A percentile compares a stretch with the other conserved stretches of the same genome.
Evolutionary conservation across 768 basidiomycete species (phyloP).

Genomic region (Crassisporium funariophilum): DNA sequence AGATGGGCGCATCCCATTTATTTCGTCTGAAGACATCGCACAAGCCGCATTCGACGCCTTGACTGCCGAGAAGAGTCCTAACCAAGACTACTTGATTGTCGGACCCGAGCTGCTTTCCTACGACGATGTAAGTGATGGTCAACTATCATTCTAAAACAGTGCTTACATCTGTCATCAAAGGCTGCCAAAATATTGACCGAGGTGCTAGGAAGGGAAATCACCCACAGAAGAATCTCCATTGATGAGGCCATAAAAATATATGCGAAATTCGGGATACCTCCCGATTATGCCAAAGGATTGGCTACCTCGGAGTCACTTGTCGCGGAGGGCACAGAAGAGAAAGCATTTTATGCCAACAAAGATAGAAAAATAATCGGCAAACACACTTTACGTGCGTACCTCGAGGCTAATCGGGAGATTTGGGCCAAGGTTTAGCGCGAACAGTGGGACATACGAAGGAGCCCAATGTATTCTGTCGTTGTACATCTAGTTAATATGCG

Average conservation of each 20-base stretch:
- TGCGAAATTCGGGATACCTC: conserved; percentile 3
- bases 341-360: conserved; percentile 12
- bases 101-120: background rate
- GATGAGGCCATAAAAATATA: conserved; percentile 11
- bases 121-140: background rate
- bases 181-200: conserved; percentile 15
- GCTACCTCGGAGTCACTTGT: conserved; percentile 17
- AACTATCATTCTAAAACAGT: background rate
- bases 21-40: background rate
- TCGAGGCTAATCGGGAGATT: conserved; percentile 21
- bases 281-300: conserved; percentile 19
- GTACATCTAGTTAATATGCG: too few species aligned
- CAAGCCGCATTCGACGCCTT: background rate
- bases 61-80: background rate
- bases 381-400: conserved; percentile 21
- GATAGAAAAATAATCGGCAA: conserved; percentile 25
- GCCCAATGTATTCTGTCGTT: too few species aligned
- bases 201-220: conserved; percentile 21
- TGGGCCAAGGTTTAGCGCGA: conserved; percentile 22
- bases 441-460: too few species aligned
- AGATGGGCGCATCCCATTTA: background rate
- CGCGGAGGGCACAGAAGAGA: conserved; percentile 25
- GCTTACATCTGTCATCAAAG: conserved; percentile 4
- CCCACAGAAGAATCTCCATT: conserved; percentile 12
- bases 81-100: background rate